Evolutionary conservation across 345 rosid genomes (phyloP).

Genomic region (Lenwebbia sp.): DNA sequence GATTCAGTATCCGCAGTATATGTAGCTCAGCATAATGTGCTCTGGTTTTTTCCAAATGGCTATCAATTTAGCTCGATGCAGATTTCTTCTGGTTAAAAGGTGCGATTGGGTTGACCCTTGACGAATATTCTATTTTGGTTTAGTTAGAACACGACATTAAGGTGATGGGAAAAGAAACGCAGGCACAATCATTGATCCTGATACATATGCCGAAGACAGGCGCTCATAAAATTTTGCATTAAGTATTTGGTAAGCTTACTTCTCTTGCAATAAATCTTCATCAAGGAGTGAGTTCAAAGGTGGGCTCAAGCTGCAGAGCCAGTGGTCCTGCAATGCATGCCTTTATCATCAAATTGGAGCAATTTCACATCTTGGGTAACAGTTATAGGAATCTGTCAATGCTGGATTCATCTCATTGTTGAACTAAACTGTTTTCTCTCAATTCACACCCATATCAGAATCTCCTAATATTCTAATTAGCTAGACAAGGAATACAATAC

Average conservation of each 20-base stretch:
- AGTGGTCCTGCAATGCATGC: background rate
- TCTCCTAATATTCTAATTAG: background rate
- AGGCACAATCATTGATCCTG: background rate
- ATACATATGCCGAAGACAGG: background rate
- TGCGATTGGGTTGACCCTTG: background rate
- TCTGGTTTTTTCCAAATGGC: too few species aligned
- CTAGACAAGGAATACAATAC: background rate
- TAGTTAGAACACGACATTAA: background rate
- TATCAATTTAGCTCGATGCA: background rate
- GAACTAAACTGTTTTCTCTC: too few species aligned
- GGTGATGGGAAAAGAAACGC: background rate
- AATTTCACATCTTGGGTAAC: background rate
- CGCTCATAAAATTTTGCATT: background rate
- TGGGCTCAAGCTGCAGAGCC: background rate
- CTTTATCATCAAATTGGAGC: background rate
- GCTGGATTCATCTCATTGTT: background rate
- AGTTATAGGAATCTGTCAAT: background rate
- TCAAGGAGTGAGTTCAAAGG: background rate
- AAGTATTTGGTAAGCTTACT: too few species aligned
- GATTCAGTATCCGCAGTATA: too few species aligned
- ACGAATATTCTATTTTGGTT: background rate
- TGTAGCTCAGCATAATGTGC: too few species aligned
- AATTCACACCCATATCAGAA: background rate
- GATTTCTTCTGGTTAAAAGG: background rate
- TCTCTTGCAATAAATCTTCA: background rate